phyloP scores from a whole-genome alignment of 78 protist species.

The Monosiga brevicollis region DNA sequence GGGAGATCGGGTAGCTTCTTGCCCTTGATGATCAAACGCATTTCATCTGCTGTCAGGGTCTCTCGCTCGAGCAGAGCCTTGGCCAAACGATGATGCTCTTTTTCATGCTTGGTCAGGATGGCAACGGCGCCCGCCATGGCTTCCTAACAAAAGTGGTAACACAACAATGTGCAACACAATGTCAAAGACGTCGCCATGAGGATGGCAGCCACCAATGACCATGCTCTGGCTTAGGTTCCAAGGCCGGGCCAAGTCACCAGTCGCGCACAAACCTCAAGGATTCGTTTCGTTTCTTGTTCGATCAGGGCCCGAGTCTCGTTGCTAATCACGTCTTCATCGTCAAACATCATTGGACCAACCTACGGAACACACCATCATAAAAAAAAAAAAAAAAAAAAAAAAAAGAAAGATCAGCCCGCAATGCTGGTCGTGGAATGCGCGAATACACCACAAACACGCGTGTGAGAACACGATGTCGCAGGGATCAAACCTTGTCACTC shows the following conservation, averaged over 20 bases:
- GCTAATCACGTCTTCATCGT: constrained; percentile 14
- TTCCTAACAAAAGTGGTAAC: background rate
- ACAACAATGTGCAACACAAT: background rate
- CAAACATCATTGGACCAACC: constrained; percentile 19
- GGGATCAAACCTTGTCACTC: constrained; percentile 22
- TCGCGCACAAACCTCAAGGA: constrained; percentile 4
- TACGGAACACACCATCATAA: background rate
- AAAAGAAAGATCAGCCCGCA: background rate
- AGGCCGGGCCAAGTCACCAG: background rate
- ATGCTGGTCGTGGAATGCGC: too few relatives aligned
- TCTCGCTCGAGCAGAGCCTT: constrained; percentile 59
- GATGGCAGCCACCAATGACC: too few relatives aligned
- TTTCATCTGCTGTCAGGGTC: constrained; percentile 48
- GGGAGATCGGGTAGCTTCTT: too few relatives aligned
- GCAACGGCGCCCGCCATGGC: constrained; percentile 17
- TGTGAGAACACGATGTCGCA: background rate
- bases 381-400: background rate
- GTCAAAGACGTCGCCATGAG: too few relatives aligned
- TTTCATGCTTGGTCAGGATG: constrained; percentile 27
- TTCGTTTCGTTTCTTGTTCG: constrained; percentile 33
- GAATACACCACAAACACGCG: background rate
- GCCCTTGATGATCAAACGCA: background rate
- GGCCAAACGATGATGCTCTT: constrained; percentile 53
- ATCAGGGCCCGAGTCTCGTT: constrained; percentile 27
- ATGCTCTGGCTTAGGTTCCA: background rate